Conservation (phyloP, 805 yeast species). For the Lipomyces spencermartinsiae region DNA sequence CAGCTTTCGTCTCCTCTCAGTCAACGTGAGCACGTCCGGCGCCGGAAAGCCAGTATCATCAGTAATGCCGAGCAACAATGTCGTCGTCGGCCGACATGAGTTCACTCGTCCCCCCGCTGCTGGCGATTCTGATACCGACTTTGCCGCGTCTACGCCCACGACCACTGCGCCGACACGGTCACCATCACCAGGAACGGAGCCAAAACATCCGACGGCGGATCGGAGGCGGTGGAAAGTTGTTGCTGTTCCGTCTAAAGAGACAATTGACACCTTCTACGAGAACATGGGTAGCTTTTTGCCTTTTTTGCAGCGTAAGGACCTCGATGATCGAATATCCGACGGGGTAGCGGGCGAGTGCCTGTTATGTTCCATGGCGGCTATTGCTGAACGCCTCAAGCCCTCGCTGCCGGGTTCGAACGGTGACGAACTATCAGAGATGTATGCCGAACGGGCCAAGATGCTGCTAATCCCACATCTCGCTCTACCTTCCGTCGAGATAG, state of each 20-base stretch:
- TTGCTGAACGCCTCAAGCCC: slow-evolving; percentile 35
- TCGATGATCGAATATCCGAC: slow-evolving; percentile 34
- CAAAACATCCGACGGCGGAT: not conserved
- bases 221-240: slow-evolving; percentile 13
- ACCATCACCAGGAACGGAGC: not conserved
- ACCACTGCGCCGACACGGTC: not conserved
- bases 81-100: slow-evolving; percentile 22
- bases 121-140: not conserved
- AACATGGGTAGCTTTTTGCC: slow-evolving; percentile 40
- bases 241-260: slow-evolving; percentile 26
- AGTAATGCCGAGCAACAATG: slow-evolving; percentile 1
- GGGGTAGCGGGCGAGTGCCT: slow-evolving; percentile 42
- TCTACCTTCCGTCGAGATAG: slow-evolving; percentile 42
- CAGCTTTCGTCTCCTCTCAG: slow-evolving; percentile 42
- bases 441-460: slow-evolving; percentile 41
- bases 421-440: slow-evolving; percentile 36
- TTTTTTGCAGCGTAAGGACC: slow-evolving; percentile 36
- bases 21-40: slow-evolving; percentile 37
- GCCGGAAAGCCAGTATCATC: not conserved
- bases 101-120: not conserved
- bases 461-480: slow-evolving; percentile 42
- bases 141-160: not conserved
- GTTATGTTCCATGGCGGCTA: slow-evolving; percentile 42
- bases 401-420: slow-evolving; percentile 7
- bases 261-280: slow-evolving; percentile 35